Conservation (phyloP, 139 green algal species). For the Closterium sp. region DNA sequence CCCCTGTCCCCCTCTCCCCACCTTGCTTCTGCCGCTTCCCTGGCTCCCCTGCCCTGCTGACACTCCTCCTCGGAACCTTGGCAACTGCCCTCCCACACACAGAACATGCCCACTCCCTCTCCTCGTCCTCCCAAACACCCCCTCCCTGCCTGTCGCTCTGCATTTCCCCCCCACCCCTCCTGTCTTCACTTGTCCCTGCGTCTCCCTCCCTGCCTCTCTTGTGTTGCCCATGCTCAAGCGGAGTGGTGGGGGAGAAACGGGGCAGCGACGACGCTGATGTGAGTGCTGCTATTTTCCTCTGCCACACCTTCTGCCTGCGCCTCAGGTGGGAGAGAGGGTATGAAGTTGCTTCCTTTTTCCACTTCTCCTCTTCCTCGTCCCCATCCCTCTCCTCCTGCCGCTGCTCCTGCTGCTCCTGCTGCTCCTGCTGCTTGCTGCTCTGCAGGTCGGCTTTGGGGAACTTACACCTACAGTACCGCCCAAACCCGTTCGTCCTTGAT, state of each 20-base stretch:
- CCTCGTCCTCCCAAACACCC: neutral
- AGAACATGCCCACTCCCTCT: neutral
- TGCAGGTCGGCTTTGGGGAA: neutral
- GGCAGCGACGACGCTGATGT: too few species aligned
- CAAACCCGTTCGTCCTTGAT: neutral
- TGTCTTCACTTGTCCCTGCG: neutral
- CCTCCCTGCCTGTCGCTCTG: neutral
- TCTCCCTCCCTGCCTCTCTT: neutral
- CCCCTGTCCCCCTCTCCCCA: neutral
- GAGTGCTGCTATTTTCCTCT: too few species aligned
- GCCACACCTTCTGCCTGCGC: too few species aligned
- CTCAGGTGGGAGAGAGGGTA: too few species aligned
- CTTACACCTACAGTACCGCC: neutral
- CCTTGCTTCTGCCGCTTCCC: neutral
- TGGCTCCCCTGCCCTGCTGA: neutral
- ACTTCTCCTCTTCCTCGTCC: neutral
- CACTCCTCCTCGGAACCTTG: neutral
- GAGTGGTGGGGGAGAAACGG: too few species aligned
- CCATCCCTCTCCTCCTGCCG: too few species aligned
- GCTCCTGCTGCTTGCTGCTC: neutral
- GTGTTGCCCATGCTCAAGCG: neutral
- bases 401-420: neutral
- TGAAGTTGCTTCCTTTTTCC: too few species aligned
- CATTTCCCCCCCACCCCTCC: neutral
- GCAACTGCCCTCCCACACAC: neutral